Evolutionary conservation across 257 asterid species (phyloP).

Genomic region (Solanum dulcamara): DNA sequence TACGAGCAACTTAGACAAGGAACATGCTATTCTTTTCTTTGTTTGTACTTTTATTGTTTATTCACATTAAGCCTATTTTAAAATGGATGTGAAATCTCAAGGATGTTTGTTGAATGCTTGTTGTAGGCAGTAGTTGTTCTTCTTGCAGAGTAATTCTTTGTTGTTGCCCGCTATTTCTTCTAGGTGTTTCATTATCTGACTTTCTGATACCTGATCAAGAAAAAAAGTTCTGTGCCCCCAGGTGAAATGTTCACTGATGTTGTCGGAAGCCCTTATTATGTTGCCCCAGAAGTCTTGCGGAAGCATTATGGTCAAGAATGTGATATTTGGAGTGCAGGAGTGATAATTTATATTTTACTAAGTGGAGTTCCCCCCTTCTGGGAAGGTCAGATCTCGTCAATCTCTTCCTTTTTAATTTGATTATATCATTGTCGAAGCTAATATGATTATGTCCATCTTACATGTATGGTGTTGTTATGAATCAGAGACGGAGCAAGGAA

Average conservation of each 20-base stretch:
- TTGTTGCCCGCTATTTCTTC: neutral
- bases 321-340: slow-evolving; percentile 74
- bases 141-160: neutral
- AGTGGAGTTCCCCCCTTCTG: slow-evolving; percentile 67
- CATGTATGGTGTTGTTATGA: slow-evolving; percentile 1
- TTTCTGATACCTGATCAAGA: slow-evolving; percentile 5
- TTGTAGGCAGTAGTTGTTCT: neutral
- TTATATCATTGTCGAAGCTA: neutral
- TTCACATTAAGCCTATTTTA: neutral
- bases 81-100: neutral
- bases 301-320: slow-evolving; percentile 51
- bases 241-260: slow-evolving; percentile 48
- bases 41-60: neutral
- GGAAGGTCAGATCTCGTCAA: slow-evolving; percentile 31
- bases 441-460: neutral
- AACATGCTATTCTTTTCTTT: neutral
- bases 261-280: slow-evolving; percentile 70
- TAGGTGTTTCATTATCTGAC: neutral
- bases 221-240: slow-evolving; percentile 5
- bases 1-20: neutral
- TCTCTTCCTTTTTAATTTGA: neutral
- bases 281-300: slow-evolving; percentile 52
- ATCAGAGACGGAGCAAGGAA: slow-evolving; percentile 61
- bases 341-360: slow-evolving; percentile 47
- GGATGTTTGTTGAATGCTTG: neutral